These are phyloP conservation scores for Cercospora sp. DNA, from an alignment of 2,329 filamentous ascomycete genomes.

Conservation along the genomic window DNA sequence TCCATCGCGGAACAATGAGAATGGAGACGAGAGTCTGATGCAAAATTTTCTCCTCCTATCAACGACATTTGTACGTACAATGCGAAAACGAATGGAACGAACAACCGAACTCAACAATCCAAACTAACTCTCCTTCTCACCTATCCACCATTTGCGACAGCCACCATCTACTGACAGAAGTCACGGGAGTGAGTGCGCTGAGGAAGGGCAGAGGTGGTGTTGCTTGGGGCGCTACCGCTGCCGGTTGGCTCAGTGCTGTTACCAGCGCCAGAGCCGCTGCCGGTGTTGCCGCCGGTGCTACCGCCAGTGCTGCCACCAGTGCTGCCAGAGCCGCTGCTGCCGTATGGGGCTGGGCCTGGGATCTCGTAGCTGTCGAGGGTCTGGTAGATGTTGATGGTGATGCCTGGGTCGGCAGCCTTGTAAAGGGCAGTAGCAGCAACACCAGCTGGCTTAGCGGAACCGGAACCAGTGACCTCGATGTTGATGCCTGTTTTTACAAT, in stretches of 20 bases:
- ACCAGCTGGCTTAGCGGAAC: conserved; percentile 49
- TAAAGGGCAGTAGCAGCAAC: conserved; percentile 57
- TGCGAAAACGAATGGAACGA: conserved; percentile 48
- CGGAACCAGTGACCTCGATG: conserved; percentile 58
- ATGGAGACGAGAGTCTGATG: background rate
- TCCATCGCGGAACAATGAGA: background rate
- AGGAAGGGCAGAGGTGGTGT: background rate
- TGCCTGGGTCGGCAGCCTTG: conserved; percentile 58
- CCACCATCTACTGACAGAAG: conserved; percentile 41
- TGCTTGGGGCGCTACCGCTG: background rate
- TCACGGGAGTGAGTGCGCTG: conserved; percentile 43
- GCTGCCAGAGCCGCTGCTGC: conserved; percentile 6
- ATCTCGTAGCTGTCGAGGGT: conserved; percentile 50
- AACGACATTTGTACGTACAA: background rate
- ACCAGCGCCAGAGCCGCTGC: background rate
- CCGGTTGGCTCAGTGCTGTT: background rate
- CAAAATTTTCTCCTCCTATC: conserved; percentile 23
- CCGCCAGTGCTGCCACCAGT: background rate
- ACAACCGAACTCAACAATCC: conserved; percentile 26
- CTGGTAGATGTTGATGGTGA: conserved; percentile 61
- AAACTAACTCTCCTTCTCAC: conserved; percentile 48
- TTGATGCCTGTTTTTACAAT: conserved; percentile 51
- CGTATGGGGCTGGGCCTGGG: conserved; percentile 48
- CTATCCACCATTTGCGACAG: conserved; percentile 48
- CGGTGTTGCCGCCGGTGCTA: background rate